Conservation (phyloP, 495 filamentous ascomycete species). For the Penicillium atrosanguineum region DNA sequence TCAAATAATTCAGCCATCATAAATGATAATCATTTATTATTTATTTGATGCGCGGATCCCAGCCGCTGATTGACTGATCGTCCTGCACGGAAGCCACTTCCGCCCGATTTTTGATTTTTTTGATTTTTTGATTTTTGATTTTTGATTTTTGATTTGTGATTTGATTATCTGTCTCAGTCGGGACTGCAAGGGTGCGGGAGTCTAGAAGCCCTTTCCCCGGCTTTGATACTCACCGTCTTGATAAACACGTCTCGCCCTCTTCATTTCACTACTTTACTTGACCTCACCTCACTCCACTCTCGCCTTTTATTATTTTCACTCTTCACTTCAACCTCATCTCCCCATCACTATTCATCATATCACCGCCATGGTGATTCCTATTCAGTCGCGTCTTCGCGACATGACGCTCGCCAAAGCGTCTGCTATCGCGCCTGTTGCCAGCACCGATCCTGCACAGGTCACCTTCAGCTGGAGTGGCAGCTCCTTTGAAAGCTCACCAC, state of each 20-base stretch:
- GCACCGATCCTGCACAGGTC: constrained; percentile 28
- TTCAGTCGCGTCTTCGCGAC: constrained; percentile 25
- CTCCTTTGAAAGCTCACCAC: constrained; percentile 33
- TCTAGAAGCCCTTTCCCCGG: constrained; percentile 34
- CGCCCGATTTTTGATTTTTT: constrained; percentile 12
- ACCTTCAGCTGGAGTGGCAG: constrained; percentile 43
- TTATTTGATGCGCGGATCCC: constrained; percentile 10
- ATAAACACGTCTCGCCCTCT: constrained; percentile 13
- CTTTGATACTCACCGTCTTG: constrained; percentile 25
- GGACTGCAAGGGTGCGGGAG: constrained; percentile 30
- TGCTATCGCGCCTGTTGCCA: constrained; percentile 23
- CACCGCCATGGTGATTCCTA: constrained; percentile 25
- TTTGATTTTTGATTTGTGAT: constrained; percentile 7
- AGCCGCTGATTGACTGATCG: constrained; percentile 19
- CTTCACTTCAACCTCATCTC: not conserved
- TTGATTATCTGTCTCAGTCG: constrained; percentile 17
- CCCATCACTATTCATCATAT: constrained; percentile 1
- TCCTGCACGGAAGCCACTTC: constrained; percentile 20
- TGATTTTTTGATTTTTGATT: constrained; percentile 3
- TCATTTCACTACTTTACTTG: constrained; percentile 1
- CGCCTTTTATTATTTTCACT: constrained; percentile 3
- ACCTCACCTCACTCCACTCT: constrained; percentile 1
- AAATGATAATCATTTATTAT: not conserved
- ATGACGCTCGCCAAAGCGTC: constrained; percentile 25
- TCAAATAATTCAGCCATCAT: constrained; percentile 9